Evolutionary conservation across 345 rosid genomes (phyloP), one percentile per base, ranked within the genome.

Genomic region (Diplotaxis tenuifolia): DNA sequence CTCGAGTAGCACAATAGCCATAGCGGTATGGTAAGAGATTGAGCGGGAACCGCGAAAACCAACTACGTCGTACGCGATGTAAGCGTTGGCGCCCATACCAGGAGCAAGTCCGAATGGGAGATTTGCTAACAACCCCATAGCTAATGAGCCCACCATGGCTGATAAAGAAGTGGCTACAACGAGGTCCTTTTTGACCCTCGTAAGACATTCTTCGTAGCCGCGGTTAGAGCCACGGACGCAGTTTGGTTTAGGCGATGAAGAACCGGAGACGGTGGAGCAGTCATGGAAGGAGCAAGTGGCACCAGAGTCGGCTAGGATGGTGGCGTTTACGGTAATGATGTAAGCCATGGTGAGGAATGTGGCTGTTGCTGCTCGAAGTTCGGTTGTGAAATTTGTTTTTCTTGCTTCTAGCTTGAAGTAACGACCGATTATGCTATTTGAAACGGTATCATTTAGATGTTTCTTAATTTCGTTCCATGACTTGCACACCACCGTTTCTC

Each of bases 321-420:
- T 91, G 53, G 97, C 91, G 73, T 94, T 94, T 38, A 91, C 93
- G 2, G 95, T 83, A 53, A 94, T 88, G 73, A 94, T 91, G 63
- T 91, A 94, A 22, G 97, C 96, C 97, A 94, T 89, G 6, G 98
- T 94, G n/a, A 94, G 86, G 67, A 94, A 94, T 36, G 98, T 94
- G 56, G 96, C 96, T 0, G 93, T 89, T 0, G 86, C 97, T 2
- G 97, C 98, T 29, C 98, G 83, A 10, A 91, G 80, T 64, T 91
- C 98, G 9, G 64, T 79, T 1, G 96, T 93, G 84, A 93, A 89
- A 55, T 82, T 80, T 32, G 83, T 88, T 36, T 87, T 88, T 61
- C 93, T 79, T 18, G 79, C 81, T 50, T 91, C 90, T 0, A 94
- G 83, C 83, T 85, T 88, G 83, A 94, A 94, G 86, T 76, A 85